Conservation (phyloP, 805 yeast genomes). For the Dipodascopsis uninucleata region DNA sequence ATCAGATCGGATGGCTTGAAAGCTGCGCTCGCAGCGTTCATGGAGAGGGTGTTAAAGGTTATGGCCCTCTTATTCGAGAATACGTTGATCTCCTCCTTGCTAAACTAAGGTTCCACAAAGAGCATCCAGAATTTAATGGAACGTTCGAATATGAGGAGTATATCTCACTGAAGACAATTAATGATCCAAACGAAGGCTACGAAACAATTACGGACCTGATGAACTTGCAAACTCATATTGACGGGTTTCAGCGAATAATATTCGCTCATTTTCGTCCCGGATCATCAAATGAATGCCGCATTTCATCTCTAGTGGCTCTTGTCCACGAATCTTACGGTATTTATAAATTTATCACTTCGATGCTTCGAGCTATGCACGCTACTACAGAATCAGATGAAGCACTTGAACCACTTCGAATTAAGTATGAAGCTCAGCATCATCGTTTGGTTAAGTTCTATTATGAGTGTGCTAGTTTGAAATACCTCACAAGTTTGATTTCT, state of each 20-base stretch:
- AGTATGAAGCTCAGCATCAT: slow-evolving; percentile 67
- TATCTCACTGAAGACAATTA: slow-evolving; percentile 76
- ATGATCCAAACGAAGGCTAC: slow-evolving; percentile 88
- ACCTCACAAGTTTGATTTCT: slow-evolving; percentile 72
- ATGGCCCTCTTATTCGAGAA: slow-evolving; percentile 70
- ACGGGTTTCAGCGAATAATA: slow-evolving; percentile 69
- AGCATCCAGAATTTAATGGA: slow-evolving; percentile 82
- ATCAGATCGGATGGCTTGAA: slow-evolving; percentile 72
- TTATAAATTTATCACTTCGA: slow-evolving; percentile 79
- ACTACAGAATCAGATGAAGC: slow-evolving; percentile 73
- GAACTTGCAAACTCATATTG: slow-evolving; percentile 79
- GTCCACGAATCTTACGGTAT: slow-evolving; percentile 91
- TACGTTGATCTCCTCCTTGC: slow-evolving; percentile 66
- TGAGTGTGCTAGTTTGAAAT: slow-evolving; percentile 81
- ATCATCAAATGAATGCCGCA: slow-evolving; percentile 64
- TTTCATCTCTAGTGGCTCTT: slow-evolving; percentile 83
- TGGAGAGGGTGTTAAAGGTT: slow-evolving; percentile 47
- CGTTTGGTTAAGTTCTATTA: slow-evolving; percentile 79
- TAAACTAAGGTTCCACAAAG: slow-evolving; percentile 77
- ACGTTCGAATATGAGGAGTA: slow-evolving; percentile 95
- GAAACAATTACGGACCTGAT: slow-evolving; percentile 82
- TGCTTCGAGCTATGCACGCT: slow-evolving; percentile 83
- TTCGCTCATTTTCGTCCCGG: slow-evolving; percentile 67
- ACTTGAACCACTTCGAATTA: slow-evolving; percentile 64
- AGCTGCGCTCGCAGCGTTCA: slow-evolving; percentile 55